Conservation (phyloP, 192 early-diverging fungal genomes). For the Coemansia sp. region DNA sequence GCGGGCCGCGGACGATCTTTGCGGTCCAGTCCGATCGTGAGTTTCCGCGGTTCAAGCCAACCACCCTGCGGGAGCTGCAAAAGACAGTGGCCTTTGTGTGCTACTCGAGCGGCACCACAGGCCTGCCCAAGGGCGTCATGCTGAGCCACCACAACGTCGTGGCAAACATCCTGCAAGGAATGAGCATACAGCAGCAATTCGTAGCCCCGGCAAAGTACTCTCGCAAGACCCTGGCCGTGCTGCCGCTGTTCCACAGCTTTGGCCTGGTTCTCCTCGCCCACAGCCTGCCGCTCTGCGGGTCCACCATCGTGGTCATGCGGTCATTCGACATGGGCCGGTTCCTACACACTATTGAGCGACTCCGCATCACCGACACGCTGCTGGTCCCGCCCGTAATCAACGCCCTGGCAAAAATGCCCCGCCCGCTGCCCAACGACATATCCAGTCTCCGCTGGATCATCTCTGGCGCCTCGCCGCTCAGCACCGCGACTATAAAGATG, state of each 20-base stretch:
- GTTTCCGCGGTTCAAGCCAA: neutral
- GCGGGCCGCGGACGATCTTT: constrained; percentile 5
- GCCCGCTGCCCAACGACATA: constrained; percentile 55
- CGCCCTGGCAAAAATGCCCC: constrained; percentile 65
- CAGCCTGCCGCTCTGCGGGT: constrained; percentile 10
- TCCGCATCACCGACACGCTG: constrained; percentile 57
- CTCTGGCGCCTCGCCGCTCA: constrained; percentile 76
- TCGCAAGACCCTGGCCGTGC: constrained; percentile 15
- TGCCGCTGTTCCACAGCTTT: constrained; percentile 65
- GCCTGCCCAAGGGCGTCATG: constrained; percentile 57
- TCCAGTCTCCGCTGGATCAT: constrained; percentile 53
- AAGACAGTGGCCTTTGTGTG: constrained; percentile 48
- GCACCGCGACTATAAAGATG: constrained; percentile 25
- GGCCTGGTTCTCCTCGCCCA: constrained; percentile 24
- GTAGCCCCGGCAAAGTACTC: neutral
- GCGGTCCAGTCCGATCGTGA: neutral
- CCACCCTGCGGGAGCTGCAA: neutral
- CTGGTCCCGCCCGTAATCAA: constrained; percentile 65
- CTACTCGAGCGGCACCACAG: constrained; percentile 67
- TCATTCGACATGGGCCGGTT: constrained; percentile 64
- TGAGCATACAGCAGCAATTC: neutral
- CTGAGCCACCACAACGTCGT: constrained; percentile 66
- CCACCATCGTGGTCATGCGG: constrained; percentile 55
- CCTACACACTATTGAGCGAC: constrained; percentile 54
- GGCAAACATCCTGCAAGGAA: constrained; percentile 51